Base-by-base conservation (phyloP, 805 yeast genomes). In the Naumovozyma castellii region DNA sequence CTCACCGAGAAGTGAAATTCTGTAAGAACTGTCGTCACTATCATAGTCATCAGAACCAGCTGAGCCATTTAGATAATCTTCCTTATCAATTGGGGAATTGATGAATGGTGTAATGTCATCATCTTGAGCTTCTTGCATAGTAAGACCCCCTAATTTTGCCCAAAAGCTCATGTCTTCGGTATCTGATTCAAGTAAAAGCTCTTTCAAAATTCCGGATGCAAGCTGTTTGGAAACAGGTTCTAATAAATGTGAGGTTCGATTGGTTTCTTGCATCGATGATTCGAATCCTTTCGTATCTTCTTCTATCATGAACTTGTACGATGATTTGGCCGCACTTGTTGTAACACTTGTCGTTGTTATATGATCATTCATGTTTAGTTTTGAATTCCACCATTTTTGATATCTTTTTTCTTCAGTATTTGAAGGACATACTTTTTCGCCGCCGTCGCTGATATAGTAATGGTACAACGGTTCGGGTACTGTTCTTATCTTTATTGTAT, bases 371-470 rank as follows among this genome's bases (percentile, higher is more conserved):
- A 29, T 9, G 15, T n/a, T 12, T 12, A 38, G 28, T 29, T 42
- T 42, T 29, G 22, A 35, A 35, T 34, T 34, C 37, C 38, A 46
- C 44, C 40, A 38, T 22, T 36, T 46, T 16, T 44, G 43, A 34
- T 44, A 44, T 30, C 35, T 39, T 33, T 42, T 42, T 3, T 39
- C 44, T 8, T 36, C 39, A 18, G 40, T 43, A 31, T 13, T 40
- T 5, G 31, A 12, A 14, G 30, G 30, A 16, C 33, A 5, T 18
- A 6, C n/a, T 34, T 29, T 29, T 29, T 20, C 5, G 19, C 9
- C 5, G 8, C 5, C 13, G 5, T 29, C 32, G 5, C 8, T 12
- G 8, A 13, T 5, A 29, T 12, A 9, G 13, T 29, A 29, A 29
- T 29, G 15, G 13, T 14, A 10, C 10, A 22, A 22, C 6, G 27